These are phyloP conservation scores for Aureobasidium vineae DNA, from an alignment of 2,329 filamentous ascomycete species.

Conservation along the genomic window DNA sequence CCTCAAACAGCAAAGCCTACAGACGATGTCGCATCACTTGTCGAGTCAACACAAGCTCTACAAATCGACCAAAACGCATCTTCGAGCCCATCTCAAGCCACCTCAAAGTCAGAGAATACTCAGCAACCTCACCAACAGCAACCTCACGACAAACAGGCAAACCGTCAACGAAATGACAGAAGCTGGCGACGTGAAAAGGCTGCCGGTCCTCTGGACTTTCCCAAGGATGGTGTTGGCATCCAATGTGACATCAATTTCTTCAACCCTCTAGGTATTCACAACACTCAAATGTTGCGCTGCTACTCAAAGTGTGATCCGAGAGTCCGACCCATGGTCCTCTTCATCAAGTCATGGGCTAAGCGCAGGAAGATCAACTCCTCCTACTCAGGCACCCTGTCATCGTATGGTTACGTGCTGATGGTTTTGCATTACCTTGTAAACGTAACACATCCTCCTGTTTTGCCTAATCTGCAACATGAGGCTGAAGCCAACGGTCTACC, in stretches of 20 bases:
- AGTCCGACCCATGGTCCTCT: conserved; percentile 74
- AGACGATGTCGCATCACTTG: not conserved
- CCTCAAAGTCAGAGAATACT: not conserved
- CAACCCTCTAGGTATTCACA: conserved; percentile 77
- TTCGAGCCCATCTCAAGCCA: not conserved
- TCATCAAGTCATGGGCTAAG: conserved; percentile 91
- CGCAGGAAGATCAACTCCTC: conserved; percentile 79
- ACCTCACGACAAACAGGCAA: conserved; percentile 9
- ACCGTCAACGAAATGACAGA: conserved; percentile 28
- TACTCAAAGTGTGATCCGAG: conserved; percentile 78
- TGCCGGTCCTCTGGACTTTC: conserved; percentile 66
- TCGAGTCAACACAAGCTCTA: conserved; percentile 13
- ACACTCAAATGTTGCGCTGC: conserved; percentile 76
- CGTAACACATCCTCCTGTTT: conserved; percentile 73
- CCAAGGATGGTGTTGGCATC: conserved; percentile 72
- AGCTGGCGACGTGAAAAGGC: conserved; percentile 49
- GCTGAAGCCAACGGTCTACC: conserved; percentile 28
- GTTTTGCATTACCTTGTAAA: conserved; percentile 88
- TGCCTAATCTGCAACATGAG: conserved; percentile 73
- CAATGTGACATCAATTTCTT: conserved; percentile 93
- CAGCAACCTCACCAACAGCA: not conserved
- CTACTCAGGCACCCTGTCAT: conserved; percentile 81
- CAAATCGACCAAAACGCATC: not conserved
- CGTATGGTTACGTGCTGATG: conserved; percentile 92
- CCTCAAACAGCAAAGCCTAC: not conserved